Evolutionary conservation across 1,139 yeast genomes (phyloP).

Genomic region (Tardiomyces blankii): DNA sequence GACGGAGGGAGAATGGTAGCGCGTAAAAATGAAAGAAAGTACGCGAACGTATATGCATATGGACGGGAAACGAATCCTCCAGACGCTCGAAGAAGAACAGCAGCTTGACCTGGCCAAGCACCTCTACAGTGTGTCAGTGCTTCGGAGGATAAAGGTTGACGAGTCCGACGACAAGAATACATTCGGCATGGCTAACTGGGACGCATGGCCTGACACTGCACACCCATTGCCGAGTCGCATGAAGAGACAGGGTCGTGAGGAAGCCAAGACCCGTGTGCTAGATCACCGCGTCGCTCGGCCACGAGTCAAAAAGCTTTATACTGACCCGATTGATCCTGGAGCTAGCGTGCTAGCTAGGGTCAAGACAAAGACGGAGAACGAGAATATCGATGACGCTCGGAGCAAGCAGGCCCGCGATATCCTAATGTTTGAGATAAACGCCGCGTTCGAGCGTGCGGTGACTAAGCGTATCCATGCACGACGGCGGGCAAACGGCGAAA

Average conservation of each 20-base stretch:
- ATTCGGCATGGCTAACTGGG: neutral
- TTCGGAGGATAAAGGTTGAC: slow-evolving; percentile 1
- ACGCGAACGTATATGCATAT: neutral
- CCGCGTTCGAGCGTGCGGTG: slow-evolving; percentile 13
- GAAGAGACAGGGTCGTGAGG: neutral
- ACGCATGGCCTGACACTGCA: neutral
- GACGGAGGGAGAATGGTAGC: neutral
- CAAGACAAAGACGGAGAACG: too few species aligned
- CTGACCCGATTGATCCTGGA: neutral
- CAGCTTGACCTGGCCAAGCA: slow-evolving; percentile 18
- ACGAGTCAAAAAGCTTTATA: neutral
- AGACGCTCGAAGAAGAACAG: slow-evolving; percentile 16
- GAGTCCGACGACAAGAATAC: neutral
- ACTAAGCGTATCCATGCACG: slow-evolving; percentile 8
- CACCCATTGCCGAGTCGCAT: neutral
- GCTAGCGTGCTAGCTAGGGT: neutral
- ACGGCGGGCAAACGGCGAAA: neutral
- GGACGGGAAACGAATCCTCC: slow-evolving; percentile 8
- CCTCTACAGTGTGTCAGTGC: slow-evolving; percentile 17
- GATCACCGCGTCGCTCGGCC: neutral
- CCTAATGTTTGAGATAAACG: slow-evolving; percentile 13
- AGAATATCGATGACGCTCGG: neutral
- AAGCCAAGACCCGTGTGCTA: neutral
- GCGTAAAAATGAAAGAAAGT: neutral
- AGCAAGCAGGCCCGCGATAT: slow-evolving; percentile 5